Conservation (phyloP, 495 filamentous ascomycete species). For the Neurospora sp. region DNA sequence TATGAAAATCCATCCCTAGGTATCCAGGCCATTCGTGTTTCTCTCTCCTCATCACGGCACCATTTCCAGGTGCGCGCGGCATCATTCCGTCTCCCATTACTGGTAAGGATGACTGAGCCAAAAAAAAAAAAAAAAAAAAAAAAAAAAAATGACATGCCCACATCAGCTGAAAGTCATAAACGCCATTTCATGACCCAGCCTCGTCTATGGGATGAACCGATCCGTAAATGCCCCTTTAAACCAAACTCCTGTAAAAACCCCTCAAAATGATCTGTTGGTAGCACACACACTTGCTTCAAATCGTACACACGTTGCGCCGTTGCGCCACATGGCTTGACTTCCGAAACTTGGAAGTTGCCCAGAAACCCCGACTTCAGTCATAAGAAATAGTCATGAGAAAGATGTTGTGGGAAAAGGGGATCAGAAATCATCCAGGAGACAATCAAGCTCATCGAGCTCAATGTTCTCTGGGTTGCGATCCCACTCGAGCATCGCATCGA, state of each 20-base stretch:
- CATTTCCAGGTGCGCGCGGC: background rate
- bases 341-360: background rate
- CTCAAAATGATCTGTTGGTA: conserved; percentile 14
- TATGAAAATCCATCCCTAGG: background rate
- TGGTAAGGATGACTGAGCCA: conserved; percentile 4
- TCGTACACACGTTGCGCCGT: conserved; percentile 15
- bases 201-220: conserved; percentile 18
- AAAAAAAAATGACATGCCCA: conserved; percentile 14
- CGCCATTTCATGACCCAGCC: conserved; percentile 8
- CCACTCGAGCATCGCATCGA: conserved; percentile 47
- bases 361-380: conserved; percentile 1
- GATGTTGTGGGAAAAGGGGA: background rate
- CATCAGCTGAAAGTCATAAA: conserved; percentile 18
- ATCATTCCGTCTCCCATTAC: conserved; percentile 3
- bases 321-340: conserved; percentile 6
- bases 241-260: background rate
- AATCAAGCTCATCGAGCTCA: conserved; percentile 86
- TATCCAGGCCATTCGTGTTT: background rate
- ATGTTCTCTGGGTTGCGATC: conserved; percentile 80
- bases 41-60: background rate
- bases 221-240: conserved; percentile 4
- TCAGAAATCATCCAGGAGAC: conserved; percentile 66
- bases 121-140: conserved; percentile 8
- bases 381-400: conserved; percentile 7
- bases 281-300: conserved; percentile 5